phyloP scores from a whole-genome alignment of 345 rosid genomes.

The Microcos paniculata region DNA sequence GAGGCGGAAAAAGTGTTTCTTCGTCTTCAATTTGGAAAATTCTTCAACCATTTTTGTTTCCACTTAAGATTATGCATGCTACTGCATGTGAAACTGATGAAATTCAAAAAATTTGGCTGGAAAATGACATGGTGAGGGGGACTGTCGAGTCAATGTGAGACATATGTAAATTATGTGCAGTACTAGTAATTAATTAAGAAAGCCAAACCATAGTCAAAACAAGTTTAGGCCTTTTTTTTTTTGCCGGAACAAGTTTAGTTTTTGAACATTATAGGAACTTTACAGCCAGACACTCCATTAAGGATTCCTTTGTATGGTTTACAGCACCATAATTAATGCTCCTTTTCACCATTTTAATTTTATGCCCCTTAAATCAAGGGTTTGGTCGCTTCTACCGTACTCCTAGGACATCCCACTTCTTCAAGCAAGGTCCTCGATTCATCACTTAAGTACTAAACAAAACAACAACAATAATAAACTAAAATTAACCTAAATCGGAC shows the following conservation, averaged over 20 bases:
- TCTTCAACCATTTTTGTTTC: background rate
- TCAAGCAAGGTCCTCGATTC: background rate
- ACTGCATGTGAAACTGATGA: background rate
- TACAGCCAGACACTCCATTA: conserved; percentile 16
- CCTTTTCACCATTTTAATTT: background rate
- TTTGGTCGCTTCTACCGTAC: conserved; percentile 21
- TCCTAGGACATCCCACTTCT: conserved; percentile 3
- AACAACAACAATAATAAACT: background rate
- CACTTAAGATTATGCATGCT: background rate
- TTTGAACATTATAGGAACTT: background rate
- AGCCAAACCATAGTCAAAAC: background rate
- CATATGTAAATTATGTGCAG: background rate
- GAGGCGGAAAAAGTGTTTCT: background rate
- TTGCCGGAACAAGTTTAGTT: background rate
- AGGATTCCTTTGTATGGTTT: background rate
- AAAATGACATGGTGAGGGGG: background rate
- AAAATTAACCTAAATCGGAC: background rate
- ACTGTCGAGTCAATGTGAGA: background rate
- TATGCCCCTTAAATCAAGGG: conserved; percentile 19
- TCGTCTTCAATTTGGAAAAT: background rate
- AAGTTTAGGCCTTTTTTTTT: too few species aligned
- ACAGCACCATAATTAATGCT: background rate
- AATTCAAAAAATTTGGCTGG: background rate
- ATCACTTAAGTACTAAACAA: too few species aligned
- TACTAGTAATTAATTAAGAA: background rate